These are phyloP conservation scores for Cladosporium sphaerospermum DNA, from an alignment of 2,329 filamentous ascomycete species.

Conservation along the genomic window DNA sequence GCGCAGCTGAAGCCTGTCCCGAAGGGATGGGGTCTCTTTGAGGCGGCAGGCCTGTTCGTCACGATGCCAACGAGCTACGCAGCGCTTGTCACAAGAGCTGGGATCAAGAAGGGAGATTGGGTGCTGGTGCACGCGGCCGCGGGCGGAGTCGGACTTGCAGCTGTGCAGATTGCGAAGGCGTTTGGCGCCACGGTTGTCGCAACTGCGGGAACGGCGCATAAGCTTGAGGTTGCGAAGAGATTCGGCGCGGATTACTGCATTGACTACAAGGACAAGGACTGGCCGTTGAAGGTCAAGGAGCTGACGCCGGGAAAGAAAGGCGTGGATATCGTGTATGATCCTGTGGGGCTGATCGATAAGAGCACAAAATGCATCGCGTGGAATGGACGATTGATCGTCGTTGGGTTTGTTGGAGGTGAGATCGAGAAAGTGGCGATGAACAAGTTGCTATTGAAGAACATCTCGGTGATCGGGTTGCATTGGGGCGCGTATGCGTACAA, in stretches of 20 bases:
- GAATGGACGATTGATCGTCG: conserved; percentile 82
- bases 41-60: conserved; percentile 84
- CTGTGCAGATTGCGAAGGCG: conserved; percentile 90
- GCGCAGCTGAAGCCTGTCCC: conserved; percentile 66
- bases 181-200: conserved; percentile 89
- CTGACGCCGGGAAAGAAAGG: conserved; percentile 66
- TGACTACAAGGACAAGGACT: conserved; percentile 62
- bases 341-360: conserved; percentile 80
- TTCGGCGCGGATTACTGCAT: conserved; percentile 83
- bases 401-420: conserved; percentile 78
- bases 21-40: conserved; percentile 71
- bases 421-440: conserved; percentile 94
- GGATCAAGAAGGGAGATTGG: conserved; percentile 70
- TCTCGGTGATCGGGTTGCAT: conserved; percentile 79
- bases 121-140: conserved; percentile 90
- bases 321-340: conserved; percentile 92
- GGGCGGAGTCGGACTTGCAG: conserved; percentile 83
- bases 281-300: conserved; percentile 65
- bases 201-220: conserved; percentile 74
- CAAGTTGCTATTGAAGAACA: conserved; percentile 88
- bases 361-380: conserved; percentile 88
- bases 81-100: conserved; percentile 70
- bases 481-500: conserved; percentile 79
- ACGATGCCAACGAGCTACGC: conserved; percentile 88
- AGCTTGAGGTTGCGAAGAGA: conserved; percentile 68